A percentile compares a stretch with the other conserved stretches of the same genome.
Conservation (phyloP, 352 stramenopile species). For the Globisporangium paddicum region DNA sequence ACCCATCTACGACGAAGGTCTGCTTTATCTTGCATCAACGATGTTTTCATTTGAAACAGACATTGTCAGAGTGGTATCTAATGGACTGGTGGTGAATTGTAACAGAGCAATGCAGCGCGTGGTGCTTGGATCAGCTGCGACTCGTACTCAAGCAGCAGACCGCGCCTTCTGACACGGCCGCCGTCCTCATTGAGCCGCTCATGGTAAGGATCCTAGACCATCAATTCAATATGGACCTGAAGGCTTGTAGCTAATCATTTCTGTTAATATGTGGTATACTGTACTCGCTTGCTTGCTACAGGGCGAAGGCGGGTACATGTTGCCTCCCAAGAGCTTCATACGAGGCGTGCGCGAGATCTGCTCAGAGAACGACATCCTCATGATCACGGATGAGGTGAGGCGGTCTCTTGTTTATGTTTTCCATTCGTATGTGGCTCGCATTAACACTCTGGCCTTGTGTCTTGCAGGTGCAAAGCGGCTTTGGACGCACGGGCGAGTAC, state of each 20-base stretch:
- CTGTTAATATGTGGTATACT: constrained; percentile 29
- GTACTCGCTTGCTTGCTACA: constrained; percentile 2
- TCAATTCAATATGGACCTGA: not conserved
- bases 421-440: not conserved
- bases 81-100: not conserved
- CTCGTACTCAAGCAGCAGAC: constrained; percentile 68
- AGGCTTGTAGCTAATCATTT: constrained; percentile 21
- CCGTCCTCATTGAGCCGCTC: constrained; percentile 80
- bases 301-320: constrained; percentile 91
- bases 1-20: constrained; percentile 69
- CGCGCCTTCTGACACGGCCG: constrained; percentile 58
- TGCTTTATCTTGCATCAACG: not conserved
- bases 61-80: not conserved
- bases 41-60: not conserved
- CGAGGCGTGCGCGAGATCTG: constrained; percentile 88
- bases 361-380: constrained; percentile 88
- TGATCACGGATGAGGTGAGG: constrained; percentile 87
- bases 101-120: constrained; percentile 49
- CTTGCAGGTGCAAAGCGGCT: constrained; percentile 71
- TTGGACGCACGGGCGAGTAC: constrained; percentile 83
- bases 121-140: constrained; percentile 80
- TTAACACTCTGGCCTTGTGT: not conserved
- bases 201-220: constrained; percentile 26
- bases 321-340: constrained; percentile 89
- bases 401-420: not conserved